Conservation (phyloP, 1,284 basidiomycete species). For the Rugiboletus extremiorientalis region DNA sequence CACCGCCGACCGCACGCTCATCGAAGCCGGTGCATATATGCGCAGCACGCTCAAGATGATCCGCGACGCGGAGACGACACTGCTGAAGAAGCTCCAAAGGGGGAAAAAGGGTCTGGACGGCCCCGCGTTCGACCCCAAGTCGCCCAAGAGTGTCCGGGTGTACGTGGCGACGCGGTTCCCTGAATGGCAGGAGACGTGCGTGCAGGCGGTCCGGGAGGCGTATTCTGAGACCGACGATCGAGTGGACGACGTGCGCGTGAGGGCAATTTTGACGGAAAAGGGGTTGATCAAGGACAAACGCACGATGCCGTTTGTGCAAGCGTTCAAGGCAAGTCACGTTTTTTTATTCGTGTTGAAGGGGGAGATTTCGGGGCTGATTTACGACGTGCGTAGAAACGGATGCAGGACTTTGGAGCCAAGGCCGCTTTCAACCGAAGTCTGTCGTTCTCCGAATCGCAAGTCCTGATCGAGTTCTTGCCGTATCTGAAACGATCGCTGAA, state of each 20-base stretch:
- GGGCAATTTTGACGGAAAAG: slow-evolving; percentile 65
- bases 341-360: slow-evolving; percentile 41
- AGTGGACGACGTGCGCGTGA: slow-evolving; percentile 85
- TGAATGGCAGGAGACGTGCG: slow-evolving; percentile 88
- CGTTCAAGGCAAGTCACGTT: slow-evolving; percentile 72
- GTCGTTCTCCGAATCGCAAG: slow-evolving; percentile 84
- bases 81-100: slow-evolving; percentile 78
- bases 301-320: slow-evolving; percentile 92
- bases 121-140: slow-evolving; percentile 73
- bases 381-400: slow-evolving; percentile 67
- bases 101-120: slow-evolving; percentile 48
- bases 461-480: slow-evolving; percentile 70
- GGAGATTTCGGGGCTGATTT: background rate
- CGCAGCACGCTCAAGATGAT: slow-evolving; percentile 85
- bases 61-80: slow-evolving; percentile 81
- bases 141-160: slow-evolving; percentile 83
- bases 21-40: slow-evolving; percentile 84
- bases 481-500: slow-evolving; percentile 87
- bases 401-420: slow-evolving; percentile 75
- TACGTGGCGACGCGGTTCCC: slow-evolving; percentile 93
- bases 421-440: slow-evolving; percentile 87
- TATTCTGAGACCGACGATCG: slow-evolving; percentile 61
- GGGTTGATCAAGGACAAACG: slow-evolving; percentile 96
- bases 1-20: slow-evolving; percentile 56
- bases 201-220: slow-evolving; percentile 72